phyloP scores from a whole-genome alignment of 441 rosid genomes.

The Geranium incanum region DNA sequence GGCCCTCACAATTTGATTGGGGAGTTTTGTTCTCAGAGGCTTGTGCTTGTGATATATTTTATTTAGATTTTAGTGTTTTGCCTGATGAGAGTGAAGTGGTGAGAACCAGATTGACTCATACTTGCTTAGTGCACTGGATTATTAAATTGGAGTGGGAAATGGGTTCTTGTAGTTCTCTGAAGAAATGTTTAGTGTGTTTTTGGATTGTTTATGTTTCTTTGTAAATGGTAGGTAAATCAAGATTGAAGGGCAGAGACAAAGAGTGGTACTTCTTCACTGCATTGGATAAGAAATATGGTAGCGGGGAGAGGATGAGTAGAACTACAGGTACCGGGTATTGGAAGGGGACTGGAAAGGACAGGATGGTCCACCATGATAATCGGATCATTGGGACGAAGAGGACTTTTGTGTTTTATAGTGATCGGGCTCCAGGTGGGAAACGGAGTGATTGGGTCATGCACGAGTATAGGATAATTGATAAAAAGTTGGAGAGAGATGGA shows the following conservation, averaged over 20 bases:
- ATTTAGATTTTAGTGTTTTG: neutral
- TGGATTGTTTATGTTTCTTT: neutral
- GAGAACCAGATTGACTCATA: neutral
- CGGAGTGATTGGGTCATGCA: conserved; percentile 97
- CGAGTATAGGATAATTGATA: conserved; percentile 75
- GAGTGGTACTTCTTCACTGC: conserved; percentile 90
- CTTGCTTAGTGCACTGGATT: conserved; percentile 1
- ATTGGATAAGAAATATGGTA: conserved; percentile 72
- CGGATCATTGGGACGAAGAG: conserved; percentile 74
- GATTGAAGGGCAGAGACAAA: conserved; percentile 76
- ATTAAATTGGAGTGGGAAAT: neutral
- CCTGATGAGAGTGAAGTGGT: neutral
- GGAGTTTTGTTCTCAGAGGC: neutral
- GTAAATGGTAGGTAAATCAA: conserved; percentile 47
- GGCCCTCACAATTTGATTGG: neutral
- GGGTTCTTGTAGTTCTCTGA: neutral
- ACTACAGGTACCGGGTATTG: conserved; percentile 79
- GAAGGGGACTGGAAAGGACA: conserved; percentile 94
- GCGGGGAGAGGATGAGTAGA: conserved; percentile 84
- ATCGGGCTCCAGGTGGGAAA: conserved; percentile 85
- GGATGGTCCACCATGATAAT: conserved; percentile 45
- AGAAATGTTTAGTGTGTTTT: neutral
- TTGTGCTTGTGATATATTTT: neutral
- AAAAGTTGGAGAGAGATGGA: conserved; percentile 45
- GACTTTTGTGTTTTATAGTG: conserved; percentile 78